A percentile compares a stretch with the other conserved stretches of the same genome.
These are phyloP conservation scores for Populus simonii DNA, from an alignment of 345 rosid genomes.

Conservation along the genomic window DNA sequence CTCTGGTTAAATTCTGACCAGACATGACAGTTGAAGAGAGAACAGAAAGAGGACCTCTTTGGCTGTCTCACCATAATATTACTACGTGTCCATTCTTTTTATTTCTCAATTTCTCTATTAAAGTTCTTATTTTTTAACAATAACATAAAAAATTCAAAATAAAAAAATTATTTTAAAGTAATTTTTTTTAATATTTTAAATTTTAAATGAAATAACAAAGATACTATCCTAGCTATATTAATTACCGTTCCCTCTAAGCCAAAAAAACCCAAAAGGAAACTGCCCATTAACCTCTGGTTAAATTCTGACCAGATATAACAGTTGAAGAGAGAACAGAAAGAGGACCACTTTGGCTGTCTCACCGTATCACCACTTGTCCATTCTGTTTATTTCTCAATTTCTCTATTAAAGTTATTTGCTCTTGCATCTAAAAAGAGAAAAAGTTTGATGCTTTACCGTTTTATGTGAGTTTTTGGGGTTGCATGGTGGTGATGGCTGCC, in stretches of 20 bases:
- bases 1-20: not conserved
- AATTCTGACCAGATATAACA: not conserved
- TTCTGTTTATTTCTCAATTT: not conserved
- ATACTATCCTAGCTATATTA: too few species aligned
- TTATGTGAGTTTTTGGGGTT: not conserved
- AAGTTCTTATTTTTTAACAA: too few species aligned
- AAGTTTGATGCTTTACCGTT: not conserved
- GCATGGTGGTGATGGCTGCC: constrained; percentile 51
- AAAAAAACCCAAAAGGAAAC: not conserved
- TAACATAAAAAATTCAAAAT: too few species aligned
- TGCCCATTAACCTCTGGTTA: not conserved
- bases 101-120: not conserved
- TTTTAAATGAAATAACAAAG: too few species aligned
- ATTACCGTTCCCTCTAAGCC: too few species aligned
- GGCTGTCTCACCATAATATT: not conserved
- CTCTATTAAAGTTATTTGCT: not conserved
- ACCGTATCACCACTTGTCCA: not conserved
- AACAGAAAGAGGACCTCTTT: not conserved
- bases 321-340: not conserved
- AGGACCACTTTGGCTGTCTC: not conserved
- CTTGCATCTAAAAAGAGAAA: not conserved
- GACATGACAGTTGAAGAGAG: not conserved
- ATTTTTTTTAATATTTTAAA: too few species aligned
- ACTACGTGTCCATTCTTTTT: not conserved
- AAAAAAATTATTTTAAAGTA: too few species aligned